phyloP scores from a whole-genome alignment of 139 green algal species.

The Haematococcus sp. region DNA sequence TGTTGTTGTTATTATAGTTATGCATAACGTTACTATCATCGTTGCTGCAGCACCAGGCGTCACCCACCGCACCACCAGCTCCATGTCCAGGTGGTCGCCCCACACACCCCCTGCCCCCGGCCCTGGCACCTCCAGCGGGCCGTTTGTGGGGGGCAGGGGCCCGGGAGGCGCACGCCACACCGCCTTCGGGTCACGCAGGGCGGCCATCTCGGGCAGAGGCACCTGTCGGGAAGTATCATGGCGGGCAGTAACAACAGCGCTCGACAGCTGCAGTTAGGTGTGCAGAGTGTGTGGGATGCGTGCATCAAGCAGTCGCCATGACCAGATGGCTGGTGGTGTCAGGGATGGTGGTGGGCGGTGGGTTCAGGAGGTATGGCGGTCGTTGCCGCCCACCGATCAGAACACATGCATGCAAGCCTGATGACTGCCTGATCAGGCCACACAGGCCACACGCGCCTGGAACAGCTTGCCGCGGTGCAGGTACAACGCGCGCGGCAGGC shows the following conservation, averaged over 20 bases:
- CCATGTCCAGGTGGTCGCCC: conserved; percentile 47
- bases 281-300: too few species aligned
- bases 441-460: too few species aligned
- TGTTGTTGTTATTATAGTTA: too few species aligned
- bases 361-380: too few species aligned
- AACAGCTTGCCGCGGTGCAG: conserved; percentile 35
- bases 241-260: not conserved
- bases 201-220: conserved; percentile 33
- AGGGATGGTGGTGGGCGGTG: too few species aligned
- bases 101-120: conserved; percentile 11
- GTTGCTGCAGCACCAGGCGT: too few species aligned
- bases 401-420: too few species aligned
- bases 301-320: too few species aligned
- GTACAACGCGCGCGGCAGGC: conserved; percentile 43
- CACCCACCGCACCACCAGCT: conserved; percentile 35
- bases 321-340: too few species aligned
- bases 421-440: too few species aligned
- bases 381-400: too few species aligned
- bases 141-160: not conserved
- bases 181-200: conserved; percentile 8
- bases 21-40: too few species aligned
- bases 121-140: not conserved
- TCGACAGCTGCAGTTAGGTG: conserved; percentile 6
- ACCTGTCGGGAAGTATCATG: conserved; percentile 1
- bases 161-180: not conserved